These are phyloP conservation scores for Polychaeton citri DNA, from an alignment of 2,329 filamentous ascomycete species.

Conservation along the genomic window DNA sequence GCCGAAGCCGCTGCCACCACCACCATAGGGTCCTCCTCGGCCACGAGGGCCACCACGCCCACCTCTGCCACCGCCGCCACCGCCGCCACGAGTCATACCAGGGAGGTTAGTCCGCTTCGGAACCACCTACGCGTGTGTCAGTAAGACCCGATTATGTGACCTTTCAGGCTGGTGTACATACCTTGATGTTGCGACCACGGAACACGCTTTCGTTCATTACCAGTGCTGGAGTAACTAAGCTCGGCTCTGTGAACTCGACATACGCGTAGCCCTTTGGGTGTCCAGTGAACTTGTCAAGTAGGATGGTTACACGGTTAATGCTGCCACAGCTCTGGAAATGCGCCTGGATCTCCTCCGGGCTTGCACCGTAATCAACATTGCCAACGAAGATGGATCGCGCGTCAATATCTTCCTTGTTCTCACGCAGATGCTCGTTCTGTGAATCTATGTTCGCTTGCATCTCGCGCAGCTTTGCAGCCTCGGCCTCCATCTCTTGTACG, in stretches of 20 bases:
- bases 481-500: conserved; percentile 44
- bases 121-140: conserved; percentile 44
- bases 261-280: conserved; percentile 99
- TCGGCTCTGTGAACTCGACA: conserved; percentile 93
- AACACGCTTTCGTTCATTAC: conserved; percentile 95
- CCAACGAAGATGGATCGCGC: conserved; percentile 94
- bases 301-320: conserved; percentile 95
- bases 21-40: conserved; percentile 26
- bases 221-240: conserved; percentile 79
- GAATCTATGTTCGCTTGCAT: conserved; percentile 59
- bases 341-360: conserved; percentile 93
- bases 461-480: conserved; percentile 41
- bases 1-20: conserved; percentile 26
- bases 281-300: conserved; percentile 95
- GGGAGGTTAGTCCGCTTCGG: conserved; percentile 96
- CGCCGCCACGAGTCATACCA: conserved; percentile 55
- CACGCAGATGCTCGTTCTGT: conserved; percentile 67
- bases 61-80: conserved; percentile 43
- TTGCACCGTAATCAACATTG: conserved; percentile 95
- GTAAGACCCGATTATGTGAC: no score
- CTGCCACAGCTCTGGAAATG: conserved; percentile 95
- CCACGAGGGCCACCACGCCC: conserved; percentile 40
- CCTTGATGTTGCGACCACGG: conserved; percentile 90
- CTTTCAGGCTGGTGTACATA: conserved; percentile 33
- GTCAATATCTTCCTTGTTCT: conserved; percentile 93